Evolutionary conservation across 768 basidiomycete genomes (phyloP), one percentile per base, ranked within the genome.

Genomic region (Termitomyces titanicus): DNA sequence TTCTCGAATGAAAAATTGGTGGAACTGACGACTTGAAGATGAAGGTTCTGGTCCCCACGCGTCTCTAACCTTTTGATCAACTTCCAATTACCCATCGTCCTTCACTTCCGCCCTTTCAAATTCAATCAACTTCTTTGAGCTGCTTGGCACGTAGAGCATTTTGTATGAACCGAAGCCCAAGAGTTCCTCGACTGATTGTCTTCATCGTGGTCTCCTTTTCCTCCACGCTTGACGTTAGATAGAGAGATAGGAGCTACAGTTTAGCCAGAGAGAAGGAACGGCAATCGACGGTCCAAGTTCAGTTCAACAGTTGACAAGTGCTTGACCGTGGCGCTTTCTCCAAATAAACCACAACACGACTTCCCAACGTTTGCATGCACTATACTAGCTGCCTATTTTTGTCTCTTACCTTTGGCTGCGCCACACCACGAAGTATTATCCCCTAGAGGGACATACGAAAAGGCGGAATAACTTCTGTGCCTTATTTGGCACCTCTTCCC

Each of bases 131-230:
- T 54, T 74, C 74, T 24, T 79, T 73, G 13, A 79, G 63, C 13
- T 79, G 74, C 56, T 84, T 82, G 22, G 79, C 73, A 1, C 81
- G 76, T 2, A 81, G 79, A 0, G 85, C 82, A 69, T 85, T 86
- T 66, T 86, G 86, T 86, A 88, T 88, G 65, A 88, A 88, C 2
- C 81, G 79, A 42, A 89, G 75, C 61, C 81, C 80, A 10, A 88
- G 73, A 0, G 86, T 87, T 27, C 84, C 78, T 25, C 75, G 79
- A 67, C 86, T 88, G 35, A 88, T 74, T 3, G 77, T 74, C 67
- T 83, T 56, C 6, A 34, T 38, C 18, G 43, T 20, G 2, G 43
- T 39, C 17, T 1, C 24, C 10, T 51, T 85, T 29, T 71, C 71
- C 15, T 76, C 66, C 74, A 73, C 74, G n/a, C 51, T 8, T 47